Evolutionary conservation across 495 filamentous ascomycete species (phyloP), one percentile per base, ranked within the genome.

Genomic region (Aspergillus affinis): DNA sequence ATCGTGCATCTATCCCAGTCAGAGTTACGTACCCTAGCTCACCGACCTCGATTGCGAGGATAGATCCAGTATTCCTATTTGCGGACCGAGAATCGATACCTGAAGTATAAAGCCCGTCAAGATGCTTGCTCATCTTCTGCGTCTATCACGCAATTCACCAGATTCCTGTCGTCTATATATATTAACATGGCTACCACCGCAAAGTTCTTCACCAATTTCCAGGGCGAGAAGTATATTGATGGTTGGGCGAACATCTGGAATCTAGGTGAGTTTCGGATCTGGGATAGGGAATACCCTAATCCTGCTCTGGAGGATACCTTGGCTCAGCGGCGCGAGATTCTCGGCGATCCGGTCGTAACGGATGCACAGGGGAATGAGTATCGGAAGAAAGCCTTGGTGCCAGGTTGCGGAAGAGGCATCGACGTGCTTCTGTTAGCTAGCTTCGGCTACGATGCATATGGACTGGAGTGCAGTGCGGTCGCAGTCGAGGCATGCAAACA

Each of bases 361-460:
- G 65, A 68, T 19, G 58, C 47, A 15, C 49, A 60, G 44, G 58
- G 64, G 2, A 60, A 54, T 1, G 44, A 15, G 46, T 51, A 47
- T 32, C 60, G 65, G 20, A 78, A 78, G 44, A 78, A 61, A 45
- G 83, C 83, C 2, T 66, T 86, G 10, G 78, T 86, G 12, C 82
- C 84, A 0, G 89, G 89, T 2, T 91, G 88, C 67, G 89, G 88
- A 3, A 76, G 81, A 46, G 89, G 87, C 3, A 82, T 88, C 65
- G 87, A 90, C 69, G 84, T 86, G 13, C 69, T 88, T 27, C 72
- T 90, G 47, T 75, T 90, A 15, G 77, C 79, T 30, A 74, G 80
- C 17, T 77, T 81, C 52, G 88, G 86, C 1, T 90, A 87, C 68
- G 83, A 90, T 67, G 82, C 81, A 0, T 83, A 79, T 52, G 88